Percentiles rank a stretch among this genome's conserved stretches.
These are phyloP conservation scores for Pestalotiopsis sp. DNA, from an alignment of 2,329 filamentous ascomycete genomes.

Conservation along the genomic window DNA sequence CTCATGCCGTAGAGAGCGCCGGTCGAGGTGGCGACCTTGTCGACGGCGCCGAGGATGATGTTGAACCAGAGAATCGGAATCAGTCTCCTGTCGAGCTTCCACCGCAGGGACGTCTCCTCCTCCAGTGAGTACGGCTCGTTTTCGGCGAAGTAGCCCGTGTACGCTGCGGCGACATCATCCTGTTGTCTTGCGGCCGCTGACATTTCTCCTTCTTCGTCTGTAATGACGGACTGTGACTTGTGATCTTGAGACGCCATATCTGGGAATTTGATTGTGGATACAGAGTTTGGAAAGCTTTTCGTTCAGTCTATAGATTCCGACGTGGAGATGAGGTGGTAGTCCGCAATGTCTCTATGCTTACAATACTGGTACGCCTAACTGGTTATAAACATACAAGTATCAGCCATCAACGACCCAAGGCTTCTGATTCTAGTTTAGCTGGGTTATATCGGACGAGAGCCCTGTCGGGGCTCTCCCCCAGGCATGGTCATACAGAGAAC, in stretches of 20 bases:
- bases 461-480: too few relatives aligned
- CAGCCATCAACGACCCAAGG: too few relatives aligned
- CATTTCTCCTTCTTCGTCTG: neutral
- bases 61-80: constrained; percentile 41
- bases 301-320: too few relatives aligned
- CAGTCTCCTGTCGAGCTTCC: constrained; percentile 43
- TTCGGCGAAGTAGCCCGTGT: constrained; percentile 27
- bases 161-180: constrained; percentile 30
- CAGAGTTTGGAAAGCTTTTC: too few relatives aligned
- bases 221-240: neutral
- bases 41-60: constrained; percentile 29
- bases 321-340: too few relatives aligned
- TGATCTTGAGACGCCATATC: neutral
- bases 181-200: neutral
- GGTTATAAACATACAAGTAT: neutral
- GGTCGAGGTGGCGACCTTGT: constrained; percentile 34
- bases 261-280: too few relatives aligned
- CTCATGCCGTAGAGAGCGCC: constrained; percentile 27
- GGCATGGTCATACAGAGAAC: too few relatives aligned
- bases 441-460: too few relatives aligned
- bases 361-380: neutral
- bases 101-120: constrained; percentile 31
- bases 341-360: neutral
- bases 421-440: neutral
- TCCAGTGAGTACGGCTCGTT: constrained; percentile 29